phyloP scores from a whole-genome alignment of 306 rosid species.

The Cucurbita pepo region DNA sequence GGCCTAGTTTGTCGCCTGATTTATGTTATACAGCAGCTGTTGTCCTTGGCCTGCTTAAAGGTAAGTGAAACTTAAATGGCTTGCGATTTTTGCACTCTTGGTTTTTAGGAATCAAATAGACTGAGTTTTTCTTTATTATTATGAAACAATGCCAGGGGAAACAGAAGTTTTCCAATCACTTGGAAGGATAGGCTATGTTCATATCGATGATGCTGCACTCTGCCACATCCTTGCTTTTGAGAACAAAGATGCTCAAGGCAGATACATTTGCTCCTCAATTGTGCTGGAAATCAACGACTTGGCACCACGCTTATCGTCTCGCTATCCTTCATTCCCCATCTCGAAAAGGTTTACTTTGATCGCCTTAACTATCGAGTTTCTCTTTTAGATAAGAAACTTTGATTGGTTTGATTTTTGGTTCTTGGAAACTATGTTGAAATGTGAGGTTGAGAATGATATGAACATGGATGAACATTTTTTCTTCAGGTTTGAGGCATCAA shows the following conservation, averaged over 20 bases:
- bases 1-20: slow-evolving; percentile 54
- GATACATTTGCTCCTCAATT: slow-evolving; percentile 55
- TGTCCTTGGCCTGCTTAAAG: slow-evolving; percentile 61
- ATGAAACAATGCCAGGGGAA: slow-evolving; percentile 32
- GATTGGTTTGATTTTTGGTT: too few species aligned
- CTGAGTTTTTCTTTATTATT: background rate
- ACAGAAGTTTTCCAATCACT: slow-evolving; percentile 37
- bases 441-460: background rate
- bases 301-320: slow-evolving; percentile 25
- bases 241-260: slow-evolving; percentile 31
- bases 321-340: slow-evolving; percentile 52
- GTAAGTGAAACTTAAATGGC: slow-evolving; percentile 13
- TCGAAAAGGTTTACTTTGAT: slow-evolving; percentile 31
- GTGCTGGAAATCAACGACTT: slow-evolving; percentile 34
- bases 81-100: background rate
- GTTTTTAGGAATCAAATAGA: background rate
- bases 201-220: slow-evolving; percentile 67
- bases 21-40: slow-evolving; percentile 76
- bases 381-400: background rate
- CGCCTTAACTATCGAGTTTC: background rate
- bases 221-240: slow-evolving; percentile 55
- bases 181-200: slow-evolving; percentile 84
- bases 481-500: slow-evolving; percentile 18
- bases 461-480: background rate
- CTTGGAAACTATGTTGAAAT: background rate